phyloP scores from a whole-genome alignment of 2,329 filamentous ascomycete genomes.

The Colletotrichum eleusines region DNA sequence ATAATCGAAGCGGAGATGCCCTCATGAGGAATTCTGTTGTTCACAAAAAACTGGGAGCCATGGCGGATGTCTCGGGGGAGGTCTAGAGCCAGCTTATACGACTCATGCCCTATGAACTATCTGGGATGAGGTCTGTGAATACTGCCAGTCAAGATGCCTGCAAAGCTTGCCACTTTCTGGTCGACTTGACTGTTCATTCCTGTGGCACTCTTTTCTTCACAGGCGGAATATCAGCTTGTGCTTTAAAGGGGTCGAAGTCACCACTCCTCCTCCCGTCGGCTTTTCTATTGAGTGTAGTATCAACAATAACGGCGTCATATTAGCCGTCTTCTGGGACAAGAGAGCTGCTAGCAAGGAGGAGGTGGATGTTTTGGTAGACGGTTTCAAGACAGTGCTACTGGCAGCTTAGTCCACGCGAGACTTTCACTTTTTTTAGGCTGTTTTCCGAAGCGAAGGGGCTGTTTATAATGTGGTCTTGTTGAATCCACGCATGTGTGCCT shows the following conservation, averaged over 20 bases:
- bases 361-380: slow-evolving; percentile 5
- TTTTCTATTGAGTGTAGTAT: slow-evolving; percentile 23
- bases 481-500: not conserved
- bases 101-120: slow-evolving; percentile 26
- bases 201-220: slow-evolving; percentile 11
- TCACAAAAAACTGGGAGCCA: too few species aligned
- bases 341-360: slow-evolving; percentile 3
- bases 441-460: not conserved
- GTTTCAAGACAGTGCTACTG: slow-evolving; percentile 3
- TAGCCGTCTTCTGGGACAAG: slow-evolving; percentile 22
- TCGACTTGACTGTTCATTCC: slow-evolving; percentile 21
- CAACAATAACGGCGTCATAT: not conserved
- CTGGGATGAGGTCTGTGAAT: slow-evolving; percentile 10
- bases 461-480: too few species aligned
- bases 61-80: slow-evolving; percentile 20
- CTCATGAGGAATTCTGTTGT: too few species aligned
- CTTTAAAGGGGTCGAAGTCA: slow-evolving; percentile 12
- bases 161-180: slow-evolving; percentile 30
- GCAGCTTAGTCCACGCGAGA: not conserved
- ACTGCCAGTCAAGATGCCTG: slow-evolving; percentile 17
- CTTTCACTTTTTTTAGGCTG: too few species aligned
- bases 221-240: slow-evolving; percentile 12
- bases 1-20: slow-evolving; percentile 31
- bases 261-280: slow-evolving; percentile 5
- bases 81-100: slow-evolving; percentile 17